These are phyloP conservation scores for Phytopythium litorale DNA, from an alignment of 352 stramenopile genomes.

Conservation along the genomic window DNA sequence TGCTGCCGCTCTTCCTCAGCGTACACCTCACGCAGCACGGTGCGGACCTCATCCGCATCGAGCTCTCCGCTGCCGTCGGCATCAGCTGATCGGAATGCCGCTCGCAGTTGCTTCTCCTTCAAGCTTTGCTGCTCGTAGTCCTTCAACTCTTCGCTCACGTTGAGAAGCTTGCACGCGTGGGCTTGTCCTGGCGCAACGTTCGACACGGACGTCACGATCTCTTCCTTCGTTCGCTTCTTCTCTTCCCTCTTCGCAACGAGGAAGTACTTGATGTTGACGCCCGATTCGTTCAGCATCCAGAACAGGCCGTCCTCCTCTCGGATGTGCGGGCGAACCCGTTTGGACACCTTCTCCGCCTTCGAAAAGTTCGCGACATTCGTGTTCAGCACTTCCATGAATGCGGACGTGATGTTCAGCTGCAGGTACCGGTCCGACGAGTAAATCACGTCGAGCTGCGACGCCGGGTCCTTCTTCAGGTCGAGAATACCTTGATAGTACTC, in stretches of 20 bases:
- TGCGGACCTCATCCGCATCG: constrained; percentile 70
- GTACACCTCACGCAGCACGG: constrained; percentile 67
- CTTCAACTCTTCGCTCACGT: constrained; percentile 59
- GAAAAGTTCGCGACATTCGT: constrained; percentile 62
- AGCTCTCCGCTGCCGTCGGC: constrained; percentile 72
- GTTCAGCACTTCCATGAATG: constrained; percentile 82
- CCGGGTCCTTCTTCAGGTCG: constrained; percentile 74
- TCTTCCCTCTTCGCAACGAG: constrained; percentile 68
- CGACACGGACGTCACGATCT: constrained; percentile 54
- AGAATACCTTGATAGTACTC: constrained; percentile 82
- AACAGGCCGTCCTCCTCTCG: constrained; percentile 81
- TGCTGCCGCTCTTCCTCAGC: constrained; percentile 63
- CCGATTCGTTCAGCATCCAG: constrained; percentile 83
- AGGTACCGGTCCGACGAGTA: constrained; percentile 84
- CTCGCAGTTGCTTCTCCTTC: constrained; percentile 84
- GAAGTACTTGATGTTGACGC: constrained; percentile 77
- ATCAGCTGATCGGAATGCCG: constrained; percentile 76
- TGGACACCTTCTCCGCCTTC: constrained; percentile 38
- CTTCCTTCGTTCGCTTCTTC: constrained; percentile 39
- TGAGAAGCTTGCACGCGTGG: constrained; percentile 58
- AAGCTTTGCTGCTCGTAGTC: constrained; percentile 73
- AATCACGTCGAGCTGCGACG: constrained; percentile 54
- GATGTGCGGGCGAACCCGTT: constrained; percentile 65
- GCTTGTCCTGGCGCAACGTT: constrained; percentile 44
- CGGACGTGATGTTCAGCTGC: constrained; percentile 80